These are phyloP conservation scores for Lathyrus tuberosus DNA, from an alignment of 306 rosid genomes.

Conservation along the genomic window DNA sequence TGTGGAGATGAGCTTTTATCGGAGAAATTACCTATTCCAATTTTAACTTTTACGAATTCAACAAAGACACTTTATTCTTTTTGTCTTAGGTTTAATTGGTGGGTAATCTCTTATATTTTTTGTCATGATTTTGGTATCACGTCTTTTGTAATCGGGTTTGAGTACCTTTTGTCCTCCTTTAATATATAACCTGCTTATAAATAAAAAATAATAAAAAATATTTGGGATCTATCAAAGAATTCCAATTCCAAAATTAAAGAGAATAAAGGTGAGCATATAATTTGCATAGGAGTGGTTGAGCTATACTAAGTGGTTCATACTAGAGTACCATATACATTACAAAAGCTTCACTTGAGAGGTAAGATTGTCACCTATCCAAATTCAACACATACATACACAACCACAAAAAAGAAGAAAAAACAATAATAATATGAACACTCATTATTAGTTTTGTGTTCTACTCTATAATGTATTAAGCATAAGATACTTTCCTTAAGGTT, in stretches of 20 bases:
- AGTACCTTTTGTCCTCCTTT: too few relatives aligned
- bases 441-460: slow-evolving; percentile 39
- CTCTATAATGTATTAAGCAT: slow-evolving; percentile 40
- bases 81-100: too few relatives aligned
- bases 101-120: too few relatives aligned
- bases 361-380: slow-evolving; percentile 52
- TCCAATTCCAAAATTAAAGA: neutral
- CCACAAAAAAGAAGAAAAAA: neutral
- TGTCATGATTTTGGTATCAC: too few relatives aligned
- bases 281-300: slow-evolving; percentile 39
- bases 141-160: too few relatives aligned
- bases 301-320: slow-evolving; percentile 10
- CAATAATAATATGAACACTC: slow-evolving; percentile 33
- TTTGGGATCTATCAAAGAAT: slow-evolving; percentile 8
- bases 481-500: slow-evolving; percentile 51
- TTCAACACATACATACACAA: slow-evolving; percentile 46
- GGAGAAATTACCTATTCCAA: too few relatives aligned
- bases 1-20: too few relatives aligned
- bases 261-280: slow-evolving; percentile 30
- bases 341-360: slow-evolving; percentile 61
- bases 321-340: slow-evolving; percentile 33
- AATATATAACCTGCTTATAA: too few relatives aligned
- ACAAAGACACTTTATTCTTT: too few relatives aligned
- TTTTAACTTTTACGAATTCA: too few relatives aligned
- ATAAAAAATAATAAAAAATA: too few relatives aligned